These are phyloP conservation scores for Mikania micrantha DNA, from an alignment of 129 eudicot species.

Conservation along the genomic window DNA sequence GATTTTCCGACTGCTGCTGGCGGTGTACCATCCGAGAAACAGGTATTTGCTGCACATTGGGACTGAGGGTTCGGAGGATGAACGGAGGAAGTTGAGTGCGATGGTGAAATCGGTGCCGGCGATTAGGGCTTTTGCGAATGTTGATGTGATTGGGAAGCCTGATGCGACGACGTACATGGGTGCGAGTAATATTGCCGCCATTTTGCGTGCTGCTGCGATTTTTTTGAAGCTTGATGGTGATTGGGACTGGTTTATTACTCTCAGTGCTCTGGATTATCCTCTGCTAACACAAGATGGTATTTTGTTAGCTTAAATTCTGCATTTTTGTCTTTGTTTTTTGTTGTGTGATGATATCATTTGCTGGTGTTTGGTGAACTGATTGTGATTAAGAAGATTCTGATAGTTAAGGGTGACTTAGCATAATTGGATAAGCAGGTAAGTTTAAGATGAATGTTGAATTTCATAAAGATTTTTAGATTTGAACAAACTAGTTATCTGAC, in stretches of 20 bases:
- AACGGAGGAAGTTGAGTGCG: slow-evolving; percentile 49
- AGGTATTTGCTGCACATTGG: slow-evolving; percentile 75
- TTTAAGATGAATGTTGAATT: not conserved
- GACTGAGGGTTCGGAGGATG: slow-evolving; percentile 56
- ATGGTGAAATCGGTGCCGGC: slow-evolving; percentile 59
- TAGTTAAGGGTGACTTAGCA: not conserved
- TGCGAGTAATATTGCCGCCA: slow-evolving; percentile 65
- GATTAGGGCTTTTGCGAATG: slow-evolving; percentile 78
- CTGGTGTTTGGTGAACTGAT: not conserved
- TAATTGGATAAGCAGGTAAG: not conserved
- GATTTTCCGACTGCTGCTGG: slow-evolving; percentile 58
- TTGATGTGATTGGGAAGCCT: slow-evolving; percentile 88
- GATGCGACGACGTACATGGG: slow-evolving; percentile 87
- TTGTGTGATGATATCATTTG: not conserved
- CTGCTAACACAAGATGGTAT: slow-evolving; percentile 89
- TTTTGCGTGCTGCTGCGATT: slow-evolving; percentile 66
- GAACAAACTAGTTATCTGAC: not conserved
- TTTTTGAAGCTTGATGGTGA: slow-evolving; percentile 77
- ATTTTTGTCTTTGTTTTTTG: not conserved
- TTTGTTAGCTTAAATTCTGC: not conserved
- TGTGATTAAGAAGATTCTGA: not conserved
- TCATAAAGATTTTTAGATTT: not conserved
- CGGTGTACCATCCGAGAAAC: slow-evolving; percentile 87
- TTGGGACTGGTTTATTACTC: slow-evolving; percentile 94
- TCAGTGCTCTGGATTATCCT: slow-evolving; percentile 87